Base-by-base conservation (phyloP, 345 rosid genomes). In the Corymbia maculata region DNA sequence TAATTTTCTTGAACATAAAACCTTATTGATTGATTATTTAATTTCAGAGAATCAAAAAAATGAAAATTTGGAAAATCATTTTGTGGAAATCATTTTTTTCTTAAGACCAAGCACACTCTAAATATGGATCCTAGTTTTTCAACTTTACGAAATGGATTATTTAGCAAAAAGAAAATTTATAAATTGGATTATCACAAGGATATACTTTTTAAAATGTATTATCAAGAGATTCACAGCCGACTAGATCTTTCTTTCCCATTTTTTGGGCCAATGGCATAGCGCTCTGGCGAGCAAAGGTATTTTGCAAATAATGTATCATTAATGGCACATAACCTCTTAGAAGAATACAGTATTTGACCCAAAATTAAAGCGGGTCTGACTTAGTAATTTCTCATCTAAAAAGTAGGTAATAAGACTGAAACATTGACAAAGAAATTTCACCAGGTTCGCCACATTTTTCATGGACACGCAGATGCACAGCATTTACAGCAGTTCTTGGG, bases 1-100 rank as follows among this genome's bases (percentile, higher is more conserved):
- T 32, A 0, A 0, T 68, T 68, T 16, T 13, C 5, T 16, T 16
- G 2, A 8, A 22, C 2, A 21, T 15, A 4, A 16, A 68, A 15
- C 42, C 19, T 8, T 68, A 30, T 68, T 4, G 6, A 32, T 68
- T 32, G 16, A 7, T 32, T 32, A 16, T 68, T 15, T 7, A 8
- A 19, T 32, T 68, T 32, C 8, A 0, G 24, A 16, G 6, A 68
- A 36, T 21, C 2, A 70, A 70, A 70, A 13, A 17, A 6, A 8
- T 32, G 80, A 9, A 21, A 68, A 1, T 68, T 30, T 32, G 13
- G 17, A 30, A 66, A 32, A 10, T 16, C 80, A 32, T 8, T 16
- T 70, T 12, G 16, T 16, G 4, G 7, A 70, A 70, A 36, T 9
- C 44, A 17, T 19, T 70, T 7, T 70, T 7, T 36, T 17, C 47